Base-by-base conservation (phyloP, 139 green algal species). In the Auxenochlorella pyrenoidosa region DNA sequence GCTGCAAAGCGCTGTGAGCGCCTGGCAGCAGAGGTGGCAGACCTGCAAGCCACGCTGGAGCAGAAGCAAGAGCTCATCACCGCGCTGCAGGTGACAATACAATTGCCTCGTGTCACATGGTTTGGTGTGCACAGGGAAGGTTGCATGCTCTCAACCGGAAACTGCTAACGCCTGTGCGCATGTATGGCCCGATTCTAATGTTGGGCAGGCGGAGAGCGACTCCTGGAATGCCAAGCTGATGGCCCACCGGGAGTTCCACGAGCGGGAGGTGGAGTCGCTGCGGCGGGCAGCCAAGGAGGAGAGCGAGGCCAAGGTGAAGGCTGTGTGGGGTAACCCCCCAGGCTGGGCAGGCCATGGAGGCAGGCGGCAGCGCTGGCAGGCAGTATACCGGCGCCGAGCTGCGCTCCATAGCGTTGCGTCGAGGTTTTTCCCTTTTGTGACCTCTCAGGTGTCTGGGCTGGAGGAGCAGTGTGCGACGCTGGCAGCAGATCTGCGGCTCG, bases 1-100 rank as follows among this genome's bases (percentile, higher is more conserved):
- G 81, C 72, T 32, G 76, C 16, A 28, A 18, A 73, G 38, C 76
- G 71, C 40, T 70, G 30, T 32, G 77, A 77, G 10, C 75, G 81
- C 0, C 28, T 77, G 38, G 73, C 54, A 32, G 86, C 54, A 26
- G 80, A 89, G 81, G 38, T 71, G 38, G 75, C 21, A 12, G 54
- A 83, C 60, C 86, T 89, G 86, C 38, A 66, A 30, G 58, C 60
- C 28, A 65, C 54, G 41, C 76, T 87, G 71, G 86, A 89, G 76
- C 80, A 89, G 77, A 89, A 86, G 72, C 77, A 86, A 71, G 81
- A 87, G 41, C 73, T 86, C 28, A 51, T 87, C 28, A 40, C 77
- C 0, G 80, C 80, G 16, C 40, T 89, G 76, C 86, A 86, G 86
- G 80, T 86, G 38, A 5, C 16, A 34, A 30, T 30, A 41, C 47